phyloP scores from a whole-genome alignment of 1,284 basidiomycete species.

The Albatrellus sp. region DNA sequence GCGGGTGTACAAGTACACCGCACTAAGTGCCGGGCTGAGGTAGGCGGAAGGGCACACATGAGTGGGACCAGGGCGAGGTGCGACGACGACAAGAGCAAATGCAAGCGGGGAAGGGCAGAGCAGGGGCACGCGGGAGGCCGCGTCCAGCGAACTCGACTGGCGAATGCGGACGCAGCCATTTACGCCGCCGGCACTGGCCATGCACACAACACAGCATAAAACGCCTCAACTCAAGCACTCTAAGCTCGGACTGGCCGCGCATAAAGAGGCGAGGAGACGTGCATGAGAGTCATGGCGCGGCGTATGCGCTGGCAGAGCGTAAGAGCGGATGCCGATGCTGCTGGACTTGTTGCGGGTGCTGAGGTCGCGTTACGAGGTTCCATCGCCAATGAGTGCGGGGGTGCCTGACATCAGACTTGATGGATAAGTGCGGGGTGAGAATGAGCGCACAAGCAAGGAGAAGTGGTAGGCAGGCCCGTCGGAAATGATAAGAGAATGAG shows the following conservation, averaged over 20 bases:
- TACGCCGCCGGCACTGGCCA: background rate
- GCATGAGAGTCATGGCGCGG: conserved; percentile 1
- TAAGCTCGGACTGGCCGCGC: conserved; percentile 11
- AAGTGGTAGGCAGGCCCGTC: conserved; percentile 1
- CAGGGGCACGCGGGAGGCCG: conserved; percentile 2
- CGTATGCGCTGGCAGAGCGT: too few relatives aligned
- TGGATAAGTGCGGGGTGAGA: background rate
- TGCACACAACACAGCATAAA: conserved; percentile 1
- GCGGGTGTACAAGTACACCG: too few relatives aligned
- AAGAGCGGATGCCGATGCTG: background rate
- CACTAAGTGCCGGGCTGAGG: too few relatives aligned
- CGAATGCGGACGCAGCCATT: conserved; percentile 9
- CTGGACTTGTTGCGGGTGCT: background rate
- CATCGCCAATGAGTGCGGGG: background rate
- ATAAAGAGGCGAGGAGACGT: conserved; percentile 10
- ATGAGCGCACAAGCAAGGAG: background rate
- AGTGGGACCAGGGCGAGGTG: too few relatives aligned
- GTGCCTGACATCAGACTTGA: background rate
- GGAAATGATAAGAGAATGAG: background rate
- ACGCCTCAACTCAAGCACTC: conserved; percentile 10
- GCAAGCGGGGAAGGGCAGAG: background rate
- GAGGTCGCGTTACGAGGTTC: background rate
- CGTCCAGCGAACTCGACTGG: conserved; percentile 11
- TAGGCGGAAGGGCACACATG: too few relatives aligned
- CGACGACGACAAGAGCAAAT: background rate